Evolutionary conservation across 306 rosid genomes (phyloP).

Genomic region (Trichosanthes cucumerina): DNA sequence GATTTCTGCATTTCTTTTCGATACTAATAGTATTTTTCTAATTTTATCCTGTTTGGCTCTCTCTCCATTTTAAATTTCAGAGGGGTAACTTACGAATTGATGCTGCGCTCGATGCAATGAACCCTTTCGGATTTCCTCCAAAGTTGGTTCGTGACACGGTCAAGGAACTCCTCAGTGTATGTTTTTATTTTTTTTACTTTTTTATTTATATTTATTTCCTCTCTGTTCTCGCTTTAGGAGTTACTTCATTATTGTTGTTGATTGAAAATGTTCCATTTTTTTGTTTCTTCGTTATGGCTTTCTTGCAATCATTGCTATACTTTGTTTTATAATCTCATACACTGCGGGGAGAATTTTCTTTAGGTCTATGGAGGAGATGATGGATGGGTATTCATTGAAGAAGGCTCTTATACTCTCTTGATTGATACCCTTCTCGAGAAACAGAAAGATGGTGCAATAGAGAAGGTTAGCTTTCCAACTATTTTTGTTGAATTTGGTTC

Average conservation of each 20-base stretch:
- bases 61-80: constrained; percentile 2
- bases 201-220: too few species aligned
- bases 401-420: constrained; percentile 26
- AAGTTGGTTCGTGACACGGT: constrained; percentile 24
- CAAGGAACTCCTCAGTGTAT: constrained; percentile 26
- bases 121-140: constrained; percentile 22
- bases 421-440: constrained; percentile 31
- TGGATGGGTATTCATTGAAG: constrained; percentile 53
- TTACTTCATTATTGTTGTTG: not conserved
- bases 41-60: not conserved
- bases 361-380: constrained; percentile 39
- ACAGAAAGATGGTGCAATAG: not conserved
- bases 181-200: too few species aligned
- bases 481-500: constrained; percentile 4
- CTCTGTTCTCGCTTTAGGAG: not conserved
- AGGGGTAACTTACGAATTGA: constrained; percentile 29
- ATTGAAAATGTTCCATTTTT: not conserved
- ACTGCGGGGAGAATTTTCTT: not conserved
- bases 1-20: not conserved
- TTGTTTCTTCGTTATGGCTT: not conserved
- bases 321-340: not conserved
- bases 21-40: not conserved
- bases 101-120: constrained; percentile 51
- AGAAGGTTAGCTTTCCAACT: constrained; percentile 5
- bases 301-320: not conserved